Percentiles rank a stretch among this genome's conserved stretches.
Evolutionary conservation across 441 rosid species (phyloP).

Genomic region (Erodium trifolium): DNA sequence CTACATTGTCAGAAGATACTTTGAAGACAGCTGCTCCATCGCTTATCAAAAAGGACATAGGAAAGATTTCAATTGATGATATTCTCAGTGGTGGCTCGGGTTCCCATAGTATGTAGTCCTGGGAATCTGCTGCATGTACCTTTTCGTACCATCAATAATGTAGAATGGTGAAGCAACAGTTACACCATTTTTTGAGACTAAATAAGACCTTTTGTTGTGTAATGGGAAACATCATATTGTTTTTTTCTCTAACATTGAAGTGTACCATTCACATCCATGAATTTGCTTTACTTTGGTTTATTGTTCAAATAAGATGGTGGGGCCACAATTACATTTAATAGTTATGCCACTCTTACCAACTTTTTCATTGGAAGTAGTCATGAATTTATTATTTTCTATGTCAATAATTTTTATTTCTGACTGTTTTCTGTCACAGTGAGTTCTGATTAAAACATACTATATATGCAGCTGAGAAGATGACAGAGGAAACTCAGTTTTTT

Average conservation of each 20-base stretch:
- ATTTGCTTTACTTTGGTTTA: slow-evolving; percentile 15
- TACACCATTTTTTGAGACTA: slow-evolving; percentile 17
- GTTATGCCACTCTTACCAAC: slow-evolving; percentile 15
- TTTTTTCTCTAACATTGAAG: slow-evolving; percentile 16
- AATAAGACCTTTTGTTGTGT: slow-evolving; percentile 24
- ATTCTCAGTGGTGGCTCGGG: slow-evolving; percentile 79
- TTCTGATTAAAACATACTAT: slow-evolving; percentile 30
- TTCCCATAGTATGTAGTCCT: slow-evolving; percentile 69
- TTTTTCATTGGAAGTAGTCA: slow-evolving; percentile 18
- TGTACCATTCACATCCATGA: slow-evolving; percentile 6
- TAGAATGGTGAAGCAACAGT: slow-evolving; percentile 24
- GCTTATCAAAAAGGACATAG: slow-evolving; percentile 66
- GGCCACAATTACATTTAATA: slow-evolving; percentile 14
- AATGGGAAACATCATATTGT: slow-evolving; percentile 25
- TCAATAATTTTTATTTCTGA: too few relatives aligned
- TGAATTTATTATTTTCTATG: slow-evolving; percentile 13
- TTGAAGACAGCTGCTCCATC: slow-evolving; percentile 64
- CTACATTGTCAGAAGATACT: slow-evolving; percentile 65
- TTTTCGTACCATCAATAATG: slow-evolving; percentile 33
- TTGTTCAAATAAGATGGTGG: slow-evolving; percentile 18
- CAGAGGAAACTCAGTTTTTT: slow-evolving; percentile 31
- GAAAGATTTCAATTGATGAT: slow-evolving; percentile 64
- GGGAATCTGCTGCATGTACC: slow-evolving; percentile 32
- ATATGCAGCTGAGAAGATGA: slow-evolving; percentile 43
- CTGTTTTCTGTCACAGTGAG: slow-evolving; percentile 5